These are phyloP conservation scores for Corynespora cassiicola DNA, from an alignment of 2,329 filamentous ascomycete species.

Conservation along the genomic window DNA sequence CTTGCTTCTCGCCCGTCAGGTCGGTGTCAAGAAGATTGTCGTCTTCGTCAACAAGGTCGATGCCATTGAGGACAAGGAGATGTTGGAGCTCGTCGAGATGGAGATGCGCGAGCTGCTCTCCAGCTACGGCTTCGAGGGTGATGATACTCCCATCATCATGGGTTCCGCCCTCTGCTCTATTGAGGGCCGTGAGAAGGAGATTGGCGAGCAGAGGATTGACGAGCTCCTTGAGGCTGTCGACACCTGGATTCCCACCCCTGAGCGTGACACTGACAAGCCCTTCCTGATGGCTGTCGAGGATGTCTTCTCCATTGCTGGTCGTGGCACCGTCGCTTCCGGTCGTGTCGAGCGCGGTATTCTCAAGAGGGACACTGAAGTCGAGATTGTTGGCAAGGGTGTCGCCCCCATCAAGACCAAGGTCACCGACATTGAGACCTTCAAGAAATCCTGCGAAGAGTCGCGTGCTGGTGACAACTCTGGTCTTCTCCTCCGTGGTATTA, in stretches of 20 bases:
- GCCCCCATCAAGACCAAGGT: conserved; percentile 97
- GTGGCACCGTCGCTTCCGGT: conserved; percentile 95
- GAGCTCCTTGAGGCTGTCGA: conserved; percentile 91
- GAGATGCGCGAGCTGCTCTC: conserved; percentile 97
- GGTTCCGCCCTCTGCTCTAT: conserved; percentile 95
- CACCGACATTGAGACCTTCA: conserved; percentile 99
- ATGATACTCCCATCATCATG: conserved; percentile 96
- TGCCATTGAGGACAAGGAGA: conserved; percentile 95
- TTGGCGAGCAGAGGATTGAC: conserved; percentile 87
- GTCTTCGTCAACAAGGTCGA: conserved; percentile 99
- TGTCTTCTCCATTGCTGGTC: conserved; percentile 69
- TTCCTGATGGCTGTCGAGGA: conserved; percentile 98
- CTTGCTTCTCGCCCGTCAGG: conserved; percentile 94
- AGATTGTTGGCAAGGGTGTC: conserved; percentile 86
- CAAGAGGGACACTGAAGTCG: conserved; percentile 93
- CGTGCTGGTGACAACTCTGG: conserved; percentile 98
- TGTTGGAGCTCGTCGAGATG: conserved; percentile 99
- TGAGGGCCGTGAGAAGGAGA: conserved; percentile 84
- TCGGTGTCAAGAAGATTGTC: conserved; percentile 96
- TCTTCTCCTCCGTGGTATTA: conserved; percentile 92
- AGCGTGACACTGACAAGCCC: conserved; percentile 95
- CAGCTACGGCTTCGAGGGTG: conserved; percentile 96
- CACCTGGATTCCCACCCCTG: conserved; percentile 92
- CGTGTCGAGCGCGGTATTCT: conserved; percentile 95
- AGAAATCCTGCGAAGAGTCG: conserved; percentile 98